These are phyloP conservation scores for Scheffersomyces amazonensis DNA, from an alignment of 805 yeast species.

Conservation along the genomic window DNA sequence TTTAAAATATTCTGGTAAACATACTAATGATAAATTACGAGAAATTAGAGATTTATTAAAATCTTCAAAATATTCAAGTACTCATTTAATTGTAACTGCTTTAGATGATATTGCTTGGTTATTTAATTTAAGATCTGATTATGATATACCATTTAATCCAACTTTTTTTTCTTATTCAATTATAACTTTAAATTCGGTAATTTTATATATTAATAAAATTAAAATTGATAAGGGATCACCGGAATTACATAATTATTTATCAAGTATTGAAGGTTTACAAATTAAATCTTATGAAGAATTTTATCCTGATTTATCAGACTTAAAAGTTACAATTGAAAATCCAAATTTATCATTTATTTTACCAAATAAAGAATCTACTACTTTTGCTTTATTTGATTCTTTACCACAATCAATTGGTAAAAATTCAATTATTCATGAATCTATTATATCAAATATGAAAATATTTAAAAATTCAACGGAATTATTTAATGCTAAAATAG, in stretches of 20 bases:
- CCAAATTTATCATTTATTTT: slow-evolving; percentile 22
- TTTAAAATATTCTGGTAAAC: slow-evolving; percentile 32
- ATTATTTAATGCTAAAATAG: slow-evolving; percentile 62
- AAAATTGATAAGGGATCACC: slow-evolving; percentile 32
- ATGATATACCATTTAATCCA: slow-evolving; percentile 82
- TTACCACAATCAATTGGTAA: slow-evolving; percentile 29
- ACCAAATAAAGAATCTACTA: slow-evolving; percentile 27
- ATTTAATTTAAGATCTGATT: slow-evolving; percentile 71
- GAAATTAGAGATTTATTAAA: slow-evolving; percentile 29
- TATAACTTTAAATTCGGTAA: slow-evolving; percentile 30
- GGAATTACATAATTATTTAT: slow-evolving; percentile 22
- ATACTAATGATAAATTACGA: slow-evolving; percentile 24
- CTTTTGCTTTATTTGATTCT: slow-evolving; percentile 27
- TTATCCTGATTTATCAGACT: slow-evolving; percentile 50
- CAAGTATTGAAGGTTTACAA: slow-evolving; percentile 20
- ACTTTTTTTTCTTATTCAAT: slow-evolving; percentile 73
- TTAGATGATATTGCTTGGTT: slow-evolving; percentile 92
- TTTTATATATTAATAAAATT: slow-evolving; percentile 53
- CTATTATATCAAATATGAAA: slow-evolving; percentile 51
- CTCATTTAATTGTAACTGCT: slow-evolving; percentile 56
- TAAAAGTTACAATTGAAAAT: slow-evolving; percentile 14
- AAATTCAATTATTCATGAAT: slow-evolving; percentile 19
- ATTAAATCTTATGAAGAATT: slow-evolving; percentile 55
- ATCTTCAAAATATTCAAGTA: slow-evolving; percentile 12
- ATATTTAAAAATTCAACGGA: slow-evolving; percentile 75